These are phyloP conservation scores for Pistacia atlantica DNA, from an alignment of 345 rosid species.

Conservation along the genomic window DNA sequence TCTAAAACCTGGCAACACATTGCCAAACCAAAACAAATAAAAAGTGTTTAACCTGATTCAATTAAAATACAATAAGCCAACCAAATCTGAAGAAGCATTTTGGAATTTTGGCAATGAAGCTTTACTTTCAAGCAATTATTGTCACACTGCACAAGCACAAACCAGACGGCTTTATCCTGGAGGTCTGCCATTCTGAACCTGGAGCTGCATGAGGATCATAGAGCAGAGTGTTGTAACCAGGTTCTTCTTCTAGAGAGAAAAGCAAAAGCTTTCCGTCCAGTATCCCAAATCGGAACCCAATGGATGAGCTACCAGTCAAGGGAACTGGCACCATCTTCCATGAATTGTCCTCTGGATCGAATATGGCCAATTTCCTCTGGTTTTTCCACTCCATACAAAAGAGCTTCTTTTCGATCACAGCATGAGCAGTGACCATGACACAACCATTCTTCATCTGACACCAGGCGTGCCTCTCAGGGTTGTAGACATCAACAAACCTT, in stretches of 20 bases:
- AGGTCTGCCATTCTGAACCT: conserved; percentile 75
- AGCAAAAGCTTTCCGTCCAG: conserved; percentile 73
- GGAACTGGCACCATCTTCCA: conserved; percentile 88
- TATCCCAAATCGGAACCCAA: conserved; percentile 76
- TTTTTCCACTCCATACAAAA: conserved; percentile 92
- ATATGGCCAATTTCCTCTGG: conserved; percentile 75
- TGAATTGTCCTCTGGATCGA: conserved; percentile 57
- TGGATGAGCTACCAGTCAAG: conserved; percentile 62
- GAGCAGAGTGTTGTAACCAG: conserved; percentile 53
- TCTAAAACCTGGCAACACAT: neutral
- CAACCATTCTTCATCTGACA: conserved; percentile 81
- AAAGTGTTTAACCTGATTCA: neutral
- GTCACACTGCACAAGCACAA: conserved; percentile 72
- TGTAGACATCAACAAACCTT: conserved; percentile 69
- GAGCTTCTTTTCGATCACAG: conserved; percentile 71
- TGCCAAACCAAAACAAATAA: neutral
- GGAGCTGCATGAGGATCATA: conserved; percentile 78
- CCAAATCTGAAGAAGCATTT: conserved; percentile 7
- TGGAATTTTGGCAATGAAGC: neutral
- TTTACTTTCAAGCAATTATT: conserved; percentile 54
- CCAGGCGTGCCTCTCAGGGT: conserved; percentile 69
- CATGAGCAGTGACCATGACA: conserved; percentile 95
- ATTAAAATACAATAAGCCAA: neutral
- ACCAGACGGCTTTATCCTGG: conserved; percentile 69
- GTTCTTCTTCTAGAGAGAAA: conserved; percentile 57